These are phyloP conservation scores for Kurtzmaniella fragi DNA, from an alignment of 805 yeast genomes.

Conservation along the genomic window DNA sequence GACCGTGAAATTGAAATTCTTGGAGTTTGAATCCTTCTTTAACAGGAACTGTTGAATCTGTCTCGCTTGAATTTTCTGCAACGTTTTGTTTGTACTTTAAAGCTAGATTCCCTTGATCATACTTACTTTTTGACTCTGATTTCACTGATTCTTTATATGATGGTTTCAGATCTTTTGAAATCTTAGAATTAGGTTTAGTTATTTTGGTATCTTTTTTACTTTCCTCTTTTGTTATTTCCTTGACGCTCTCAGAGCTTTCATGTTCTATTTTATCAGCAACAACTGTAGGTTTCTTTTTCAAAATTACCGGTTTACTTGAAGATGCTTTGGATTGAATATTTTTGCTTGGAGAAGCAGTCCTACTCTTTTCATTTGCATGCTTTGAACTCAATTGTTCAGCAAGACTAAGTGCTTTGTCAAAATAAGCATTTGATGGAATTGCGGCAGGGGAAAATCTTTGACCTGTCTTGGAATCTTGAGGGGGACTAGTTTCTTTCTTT, in stretches of 20 bases:
- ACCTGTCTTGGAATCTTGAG: neutral
- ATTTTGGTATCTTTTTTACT: neutral
- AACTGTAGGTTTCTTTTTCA: conserved; percentile 26
- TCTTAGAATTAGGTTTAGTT: too few species aligned
- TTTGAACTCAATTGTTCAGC: conserved; percentile 34
- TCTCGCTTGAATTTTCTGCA: too few species aligned
- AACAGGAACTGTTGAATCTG: too few species aligned
- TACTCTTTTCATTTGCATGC: conserved; percentile 10
- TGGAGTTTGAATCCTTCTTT: too few species aligned
- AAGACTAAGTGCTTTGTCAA: conserved; percentile 28
- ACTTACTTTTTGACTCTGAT: too few species aligned
- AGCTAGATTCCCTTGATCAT: too few species aligned
- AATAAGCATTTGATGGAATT: conserved; percentile 12
- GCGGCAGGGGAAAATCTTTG: conserved; percentile 14
- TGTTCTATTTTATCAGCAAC: neutral
- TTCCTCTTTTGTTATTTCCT: neutral
- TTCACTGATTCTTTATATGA: too few species aligned
- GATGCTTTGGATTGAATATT: conserved; percentile 20
- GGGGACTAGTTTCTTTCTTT: neutral
- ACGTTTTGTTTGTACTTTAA: too few species aligned
- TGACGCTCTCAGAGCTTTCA: neutral
- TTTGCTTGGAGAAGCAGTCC: conserved; percentile 10
- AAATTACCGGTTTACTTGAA: conserved; percentile 28
- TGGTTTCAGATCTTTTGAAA: too few species aligned
- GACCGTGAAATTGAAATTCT: too few species aligned